Evolutionary conservation across 2,329 filamentous ascomycete genomes (phyloP).

Genomic region (Beauveria pseudobassiana): DNA sequence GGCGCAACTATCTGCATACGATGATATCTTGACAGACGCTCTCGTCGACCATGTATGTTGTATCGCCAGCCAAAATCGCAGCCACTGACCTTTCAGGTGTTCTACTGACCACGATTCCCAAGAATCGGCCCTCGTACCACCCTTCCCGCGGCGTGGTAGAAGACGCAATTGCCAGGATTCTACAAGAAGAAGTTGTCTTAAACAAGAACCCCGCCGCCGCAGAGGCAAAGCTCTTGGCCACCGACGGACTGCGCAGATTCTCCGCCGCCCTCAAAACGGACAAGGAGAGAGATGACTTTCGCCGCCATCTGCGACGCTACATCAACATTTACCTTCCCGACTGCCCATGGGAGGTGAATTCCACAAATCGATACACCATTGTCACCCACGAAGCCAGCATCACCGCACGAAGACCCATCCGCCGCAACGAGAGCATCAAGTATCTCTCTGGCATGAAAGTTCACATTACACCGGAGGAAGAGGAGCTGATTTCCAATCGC

Average conservation of each 20-base stretch:
- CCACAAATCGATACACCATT: constrained; percentile 93
- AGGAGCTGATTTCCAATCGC: constrained; percentile 67
- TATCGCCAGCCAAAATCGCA: constrained; percentile 15
- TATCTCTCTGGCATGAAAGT: constrained; percentile 90
- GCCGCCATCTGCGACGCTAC: constrained; percentile 79
- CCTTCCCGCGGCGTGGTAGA: constrained; percentile 71
- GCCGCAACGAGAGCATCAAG: constrained; percentile 77
- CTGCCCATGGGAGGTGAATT: constrained; percentile 84
- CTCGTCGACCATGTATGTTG: constrained; percentile 87
- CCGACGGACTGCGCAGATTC: constrained; percentile 69
- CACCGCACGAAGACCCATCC: constrained; percentile 71
- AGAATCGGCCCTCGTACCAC: constrained; percentile 83
- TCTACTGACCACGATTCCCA: constrained; percentile 94
- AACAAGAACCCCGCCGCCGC: constrained; percentile 64
- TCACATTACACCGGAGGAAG: constrained; percentile 85
- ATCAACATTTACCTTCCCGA: constrained; percentile 88
- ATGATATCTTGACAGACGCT: constrained; percentile 91
- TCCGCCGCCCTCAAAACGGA: constrained; percentile 58
- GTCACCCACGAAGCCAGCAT: constrained; percentile 82
- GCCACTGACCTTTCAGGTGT: constrained; percentile 51
- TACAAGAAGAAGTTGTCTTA: constrained; percentile 62
- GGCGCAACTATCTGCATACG: constrained; percentile 82
- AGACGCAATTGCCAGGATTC: constrained; percentile 52
- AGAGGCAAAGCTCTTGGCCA: constrained; percentile 63
- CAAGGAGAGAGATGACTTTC: constrained; percentile 81